Base-by-base conservation (phyloP, 805 yeast species). In the Candida nemodendra region DNA sequence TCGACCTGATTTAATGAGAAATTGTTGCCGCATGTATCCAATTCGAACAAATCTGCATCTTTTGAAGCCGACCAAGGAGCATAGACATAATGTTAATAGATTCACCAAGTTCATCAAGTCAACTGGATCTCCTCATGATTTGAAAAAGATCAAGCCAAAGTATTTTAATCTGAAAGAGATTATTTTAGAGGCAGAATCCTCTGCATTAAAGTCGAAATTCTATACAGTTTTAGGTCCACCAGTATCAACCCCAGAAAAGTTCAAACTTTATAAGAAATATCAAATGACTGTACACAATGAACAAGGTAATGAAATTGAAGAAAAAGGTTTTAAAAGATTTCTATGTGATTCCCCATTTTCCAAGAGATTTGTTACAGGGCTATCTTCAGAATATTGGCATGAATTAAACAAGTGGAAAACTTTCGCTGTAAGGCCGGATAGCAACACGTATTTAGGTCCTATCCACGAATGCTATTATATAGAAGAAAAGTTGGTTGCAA, bases 1-100 rank as follows among this genome's bases (percentile, higher is more conserved):
- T 38, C 66, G 72, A 51, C 78, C 85, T 0, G 96, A 90, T 56
- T 59, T 78, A 44, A 53, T 83, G 21, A 60, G 89, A 27, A 77
- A 78, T 28, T 89, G 97, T 56, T 89, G 97, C 51, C 70, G 90
- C 15, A 71, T 80, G 58, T 86, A 78, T 56, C 82, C 96, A 0
- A 85, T 89, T 13, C 59, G 96, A 36, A 79, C 95, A 0, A 66
- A 66, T 16, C 59, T 74, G 13, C 54, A 53, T 18, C 36, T 48
- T 35, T 69, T 80, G 48, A 66, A 68, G 25, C 57, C 81, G 5
- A 62, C 69, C 17, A 87, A 86, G 54, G 90, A 85, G 33, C 81
- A 80, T 39, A 70, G 88, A 26, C 78, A 79, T 41, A 69, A 72
- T 3, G 55, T 87, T 4, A 85, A 83, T 50, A 67, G 82, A 46